A percentile compares a stretch with the other conserved stretches of the same genome.
Conservation (phyloP, 805 yeast genomes). For the Scheffersomyces coipomensis region DNA sequence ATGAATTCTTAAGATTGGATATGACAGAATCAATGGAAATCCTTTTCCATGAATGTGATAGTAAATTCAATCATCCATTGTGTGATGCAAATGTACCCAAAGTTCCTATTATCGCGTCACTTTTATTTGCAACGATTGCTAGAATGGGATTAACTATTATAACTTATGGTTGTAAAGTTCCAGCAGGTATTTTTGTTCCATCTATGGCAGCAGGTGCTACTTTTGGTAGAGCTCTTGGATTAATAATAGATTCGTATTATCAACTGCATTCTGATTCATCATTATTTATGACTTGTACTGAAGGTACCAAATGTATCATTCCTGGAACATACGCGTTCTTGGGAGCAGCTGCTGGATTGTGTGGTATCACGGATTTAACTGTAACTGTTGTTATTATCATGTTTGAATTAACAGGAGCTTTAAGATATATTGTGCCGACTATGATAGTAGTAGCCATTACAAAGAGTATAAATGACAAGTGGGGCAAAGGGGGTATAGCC, state of each 20-base stretch:
- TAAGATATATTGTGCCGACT: constrained; percentile 86
- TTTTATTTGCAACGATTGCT: constrained; percentile 67
- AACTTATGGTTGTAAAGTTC: constrained; percentile 90
- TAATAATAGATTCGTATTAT: constrained; percentile 53
- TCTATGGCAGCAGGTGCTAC: constrained; percentile 97
- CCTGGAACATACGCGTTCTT: constrained; percentile 95
- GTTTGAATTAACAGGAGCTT: constrained; percentile 96
- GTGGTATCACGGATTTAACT: constrained; percentile 92
- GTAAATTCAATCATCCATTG: constrained; percentile 38
- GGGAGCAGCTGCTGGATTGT: constrained; percentile 93
- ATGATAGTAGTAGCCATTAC: constrained; percentile 95
- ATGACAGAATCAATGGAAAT: constrained; percentile 96
- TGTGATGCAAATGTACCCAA: constrained; percentile 33
- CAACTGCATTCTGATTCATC: constrained; percentile 31
- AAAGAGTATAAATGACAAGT: constrained; percentile 69
- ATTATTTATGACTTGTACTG: constrained; percentile 30
- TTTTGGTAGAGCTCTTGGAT: constrained; percentile 84
- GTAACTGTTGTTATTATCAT: constrained; percentile 92
- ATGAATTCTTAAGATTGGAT: constrained; percentile 75
- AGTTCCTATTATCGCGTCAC: constrained; percentile 45
- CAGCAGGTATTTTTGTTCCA: constrained; percentile 97
- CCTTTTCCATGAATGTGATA: constrained; percentile 78
- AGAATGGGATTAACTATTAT: constrained; percentile 73
- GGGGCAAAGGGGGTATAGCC: constrained; percentile 86
- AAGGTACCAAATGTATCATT: constrained; percentile 58